Percentiles rank a stretch among this genome's conserved stretches.
phyloP scores from a whole-genome alignment of 306 rosid species.

The Heteromeles arbutifolia region DNA sequence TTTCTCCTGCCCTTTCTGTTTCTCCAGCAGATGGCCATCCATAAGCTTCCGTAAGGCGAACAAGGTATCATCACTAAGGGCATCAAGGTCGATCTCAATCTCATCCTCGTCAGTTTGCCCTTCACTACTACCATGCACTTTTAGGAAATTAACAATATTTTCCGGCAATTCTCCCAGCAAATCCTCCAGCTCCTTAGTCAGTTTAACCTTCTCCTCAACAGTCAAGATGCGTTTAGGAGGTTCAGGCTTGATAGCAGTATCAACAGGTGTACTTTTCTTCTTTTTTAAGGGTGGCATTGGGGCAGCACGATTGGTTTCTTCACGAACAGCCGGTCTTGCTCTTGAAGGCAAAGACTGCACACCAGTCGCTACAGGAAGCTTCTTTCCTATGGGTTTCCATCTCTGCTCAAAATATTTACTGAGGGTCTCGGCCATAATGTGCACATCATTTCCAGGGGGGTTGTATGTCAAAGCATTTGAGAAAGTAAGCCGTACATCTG shows the following conservation, averaged over 20 bases:
- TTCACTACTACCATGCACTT: constrained; percentile 45
- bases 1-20: constrained; percentile 46
- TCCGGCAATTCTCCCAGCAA: constrained; percentile 71
- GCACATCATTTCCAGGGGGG: constrained; percentile 74
- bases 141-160: constrained; percentile 58
- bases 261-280: constrained; percentile 41
- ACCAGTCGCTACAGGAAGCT: constrained; percentile 35
- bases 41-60: constrained; percentile 65
- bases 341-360: constrained; percentile 43
- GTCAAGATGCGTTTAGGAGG: constrained; percentile 36
- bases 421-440: constrained; percentile 53
- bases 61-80: constrained; percentile 65
- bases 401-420: constrained; percentile 60
- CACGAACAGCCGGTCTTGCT: constrained; percentile 17
- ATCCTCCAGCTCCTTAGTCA: constrained; percentile 66
- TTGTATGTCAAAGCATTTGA: constrained; percentile 85
- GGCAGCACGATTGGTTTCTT: constrained; percentile 33
- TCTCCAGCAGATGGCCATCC: constrained; percentile 57
- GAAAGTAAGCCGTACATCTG: constrained; percentile 79
- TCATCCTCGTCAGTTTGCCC: constrained; percentile 67
- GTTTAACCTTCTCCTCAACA: constrained; percentile 57
- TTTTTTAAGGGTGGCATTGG: constrained; percentile 47
- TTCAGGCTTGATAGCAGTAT: constrained; percentile 31
- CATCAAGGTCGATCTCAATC: constrained; percentile 87
- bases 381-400: constrained; percentile 75